Percentiles rank a stretch among this genome's conserved stretches.
Conservation (phyloP, 441 rosid genomes). For the Omphalea diandra region DNA sequence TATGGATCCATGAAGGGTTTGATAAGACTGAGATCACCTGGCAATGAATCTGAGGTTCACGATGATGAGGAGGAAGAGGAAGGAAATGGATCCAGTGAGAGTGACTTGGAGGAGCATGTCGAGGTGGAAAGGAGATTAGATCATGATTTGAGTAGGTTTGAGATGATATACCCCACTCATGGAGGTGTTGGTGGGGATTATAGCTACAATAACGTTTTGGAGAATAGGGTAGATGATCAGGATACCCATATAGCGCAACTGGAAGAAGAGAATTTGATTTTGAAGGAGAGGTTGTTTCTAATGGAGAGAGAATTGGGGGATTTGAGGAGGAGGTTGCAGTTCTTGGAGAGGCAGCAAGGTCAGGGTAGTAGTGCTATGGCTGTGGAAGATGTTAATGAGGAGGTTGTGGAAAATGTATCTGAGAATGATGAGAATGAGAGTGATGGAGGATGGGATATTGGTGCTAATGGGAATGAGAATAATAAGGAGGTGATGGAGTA, state of each 20-base stretch:
- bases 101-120: constrained; percentile 95
- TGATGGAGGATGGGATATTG: constrained; percentile 63
- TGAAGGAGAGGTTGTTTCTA: constrained; percentile 86
- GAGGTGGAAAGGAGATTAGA: constrained; percentile 93
- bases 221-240: constrained; percentile 94
- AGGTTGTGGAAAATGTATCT: constrained; percentile 72
- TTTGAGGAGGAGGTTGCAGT: constrained; percentile 81
- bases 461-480: constrained; percentile 31
- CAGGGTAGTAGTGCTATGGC: constrained; percentile 14
- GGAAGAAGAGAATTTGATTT: constrained; percentile 88
- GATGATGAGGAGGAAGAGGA: constrained; percentile 91
- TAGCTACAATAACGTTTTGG: constrained; percentile 73
- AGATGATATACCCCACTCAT: constrained; percentile 83
- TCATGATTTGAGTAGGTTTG: constrained; percentile 95
- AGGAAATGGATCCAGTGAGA: constrained; percentile 81
- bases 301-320: constrained; percentile 90
- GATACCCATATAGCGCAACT: constrained; percentile 85
- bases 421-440: constrained; percentile 61
- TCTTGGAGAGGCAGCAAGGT: constrained; percentile 62
- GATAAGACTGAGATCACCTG: constrained; percentile 80
- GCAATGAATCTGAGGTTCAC: constrained; percentile 47
- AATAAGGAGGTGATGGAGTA: constrained; percentile 34
- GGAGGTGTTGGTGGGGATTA: constrained; percentile 51
- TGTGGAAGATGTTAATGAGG: constrained; percentile 72
- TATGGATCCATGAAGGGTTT: constrained; percentile 97